Evolutionary conservation across 345 rosid species (phyloP).

Genomic region (Acer campestre): DNA sequence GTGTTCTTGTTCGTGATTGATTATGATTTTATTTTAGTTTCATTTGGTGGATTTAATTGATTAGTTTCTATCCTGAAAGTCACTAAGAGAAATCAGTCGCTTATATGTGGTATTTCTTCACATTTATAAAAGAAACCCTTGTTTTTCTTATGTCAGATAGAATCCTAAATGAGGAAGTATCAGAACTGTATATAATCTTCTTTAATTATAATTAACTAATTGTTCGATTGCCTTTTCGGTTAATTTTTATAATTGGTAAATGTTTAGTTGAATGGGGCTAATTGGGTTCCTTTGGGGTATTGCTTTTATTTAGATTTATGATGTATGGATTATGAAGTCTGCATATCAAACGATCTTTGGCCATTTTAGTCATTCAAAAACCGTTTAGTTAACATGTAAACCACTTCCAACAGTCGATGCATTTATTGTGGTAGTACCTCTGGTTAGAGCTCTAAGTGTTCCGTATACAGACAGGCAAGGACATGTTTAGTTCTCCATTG

Average conservation of each 20-base stretch:
- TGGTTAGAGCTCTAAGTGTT: background rate
- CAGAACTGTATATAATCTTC: background rate
- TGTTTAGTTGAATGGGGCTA: conserved; percentile 6
- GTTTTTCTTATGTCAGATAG: background rate
- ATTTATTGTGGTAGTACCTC: background rate
- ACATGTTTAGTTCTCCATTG: background rate
- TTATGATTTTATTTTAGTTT: background rate
- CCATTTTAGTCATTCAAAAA: background rate
- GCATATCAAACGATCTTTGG: background rate
- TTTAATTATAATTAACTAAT: background rate
- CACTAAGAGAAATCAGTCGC: background rate
- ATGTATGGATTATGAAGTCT: background rate
- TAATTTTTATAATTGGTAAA: background rate
- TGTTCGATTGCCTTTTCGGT: background rate
- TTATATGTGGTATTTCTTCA: background rate
- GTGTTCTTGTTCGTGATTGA: background rate
- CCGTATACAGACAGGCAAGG: background rate
- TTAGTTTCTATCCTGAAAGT: background rate
- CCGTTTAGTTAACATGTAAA: background rate
- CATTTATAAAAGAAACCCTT: background rate
- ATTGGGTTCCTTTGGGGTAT: background rate
- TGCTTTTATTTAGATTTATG: background rate
- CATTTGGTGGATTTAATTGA: background rate
- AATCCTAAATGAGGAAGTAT: background rate
- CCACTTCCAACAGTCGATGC: background rate